Evolutionary conservation across 1,284 basidiomycete species (phyloP), one percentile per base, ranked within the genome.

Genomic region (Anthracocystis walkeri): DNA sequence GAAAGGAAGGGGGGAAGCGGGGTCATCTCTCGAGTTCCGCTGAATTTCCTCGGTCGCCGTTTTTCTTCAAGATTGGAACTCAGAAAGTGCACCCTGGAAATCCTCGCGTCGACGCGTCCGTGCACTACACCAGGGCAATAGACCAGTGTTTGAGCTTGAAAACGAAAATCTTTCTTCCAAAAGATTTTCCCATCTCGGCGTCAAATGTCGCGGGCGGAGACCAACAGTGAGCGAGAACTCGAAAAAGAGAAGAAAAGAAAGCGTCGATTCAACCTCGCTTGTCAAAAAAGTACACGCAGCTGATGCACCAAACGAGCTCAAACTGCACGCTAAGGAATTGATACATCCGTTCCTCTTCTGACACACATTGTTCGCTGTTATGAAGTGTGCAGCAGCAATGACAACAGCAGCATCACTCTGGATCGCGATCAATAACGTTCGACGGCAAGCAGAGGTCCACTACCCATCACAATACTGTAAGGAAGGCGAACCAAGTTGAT

Each of bases 111-210:
- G 49, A 38, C 31, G 49, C 31, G 20, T 38, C 18, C 20, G 49
- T 49, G 33, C 31, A 23, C 35, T 12, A 6, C 25, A 11, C 4
- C 21, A 55, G 53, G n/a, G 16, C 25, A 20, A 1, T 6, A 7
- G 33, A n/a, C 21, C 38, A 29, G 52, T 33, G 48, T 31, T 38
- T 21, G 25, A 8, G 23, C 7, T 16, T n/a, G 5, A 25, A 31
- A 16, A 4, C n/a, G 11, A 33, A 38, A 10, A 12, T 35, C 29
- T 29, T 50, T 40, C 50, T 52, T 52, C 50, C 18, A 12, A 21
- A 40, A 7, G 50, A 52, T 38, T 52, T 52, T 52, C 50, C 53
- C 42, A 45, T 42, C 29, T 44, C 42, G 42, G 41, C 23, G 29
- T 20, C 23, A 5, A 31, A 41, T 20, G 41, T 18, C 41, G 41